phyloP scores from a whole-genome alignment of 2,329 filamentous ascomycete species.

The Penicillium sp. region DNA sequence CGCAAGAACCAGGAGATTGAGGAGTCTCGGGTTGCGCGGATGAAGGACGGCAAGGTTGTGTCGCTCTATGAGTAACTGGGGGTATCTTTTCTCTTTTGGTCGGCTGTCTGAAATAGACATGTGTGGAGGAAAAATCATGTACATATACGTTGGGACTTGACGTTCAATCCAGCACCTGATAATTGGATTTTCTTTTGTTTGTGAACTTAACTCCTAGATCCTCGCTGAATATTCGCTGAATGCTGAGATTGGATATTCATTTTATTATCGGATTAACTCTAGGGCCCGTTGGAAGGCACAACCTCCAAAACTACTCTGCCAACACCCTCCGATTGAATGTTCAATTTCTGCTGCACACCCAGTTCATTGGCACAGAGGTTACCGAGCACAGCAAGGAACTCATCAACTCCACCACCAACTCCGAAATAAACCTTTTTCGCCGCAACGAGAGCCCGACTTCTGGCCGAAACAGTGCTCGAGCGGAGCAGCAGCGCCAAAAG shows the following conservation, averaged over 20 bases:
- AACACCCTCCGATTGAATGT: constrained; percentile 45
- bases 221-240: neutral
- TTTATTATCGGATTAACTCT: neutral
- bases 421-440: constrained; percentile 67
- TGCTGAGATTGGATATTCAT: neutral
- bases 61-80: constrained; percentile 44
- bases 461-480: constrained; percentile 20
- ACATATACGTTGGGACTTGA: constrained; percentile 36
- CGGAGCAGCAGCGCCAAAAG: constrained; percentile 51
- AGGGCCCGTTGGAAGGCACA: constrained; percentile 6
- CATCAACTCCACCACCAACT: constrained; percentile 63
- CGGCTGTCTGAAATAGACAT: constrained; percentile 25
- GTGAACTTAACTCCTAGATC: neutral
- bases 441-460: constrained; percentile 54
- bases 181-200: constrained; percentile 27
- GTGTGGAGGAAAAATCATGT: constrained; percentile 29
- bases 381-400: constrained; percentile 46
- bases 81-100: constrained; percentile 17
- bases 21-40: constrained; percentile 52
- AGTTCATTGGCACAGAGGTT: constrained; percentile 27
- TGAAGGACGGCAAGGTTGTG: constrained; percentile 45
- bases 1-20: constrained; percentile 57
- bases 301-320: constrained; percentile 45
- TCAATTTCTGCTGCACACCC: constrained; percentile 32
- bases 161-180: constrained; percentile 28